Conservation (phyloP, 495 filamentous ascomycete genomes). For the Amniculicola lignicola region DNA sequence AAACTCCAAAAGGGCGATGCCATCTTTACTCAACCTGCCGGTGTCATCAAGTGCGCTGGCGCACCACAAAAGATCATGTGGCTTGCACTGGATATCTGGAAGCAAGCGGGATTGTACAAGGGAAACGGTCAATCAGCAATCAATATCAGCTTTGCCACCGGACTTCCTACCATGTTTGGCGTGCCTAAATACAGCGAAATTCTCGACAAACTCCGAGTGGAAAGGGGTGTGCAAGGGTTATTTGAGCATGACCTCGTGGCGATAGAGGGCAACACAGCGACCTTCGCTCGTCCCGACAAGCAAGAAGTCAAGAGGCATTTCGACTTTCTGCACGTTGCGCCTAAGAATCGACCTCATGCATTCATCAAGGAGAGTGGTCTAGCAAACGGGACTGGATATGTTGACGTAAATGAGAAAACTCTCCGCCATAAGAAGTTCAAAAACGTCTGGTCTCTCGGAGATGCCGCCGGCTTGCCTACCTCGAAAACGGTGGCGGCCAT, state of each 20-base stretch:
- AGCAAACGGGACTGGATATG: constrained; percentile 48
- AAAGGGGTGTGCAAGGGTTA: constrained; percentile 62
- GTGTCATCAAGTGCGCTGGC: constrained; percentile 66
- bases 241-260: constrained; percentile 66
- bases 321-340: constrained; percentile 59
- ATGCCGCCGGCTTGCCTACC: constrained; percentile 63
- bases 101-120: constrained; percentile 57
- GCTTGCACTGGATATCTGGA: constrained; percentile 67
- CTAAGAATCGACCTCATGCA: constrained; percentile 60
- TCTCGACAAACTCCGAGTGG: constrained; percentile 58
- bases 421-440: constrained; percentile 59
- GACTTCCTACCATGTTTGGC: constrained; percentile 62
- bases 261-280: constrained; percentile 56
- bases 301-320: constrained; percentile 47
- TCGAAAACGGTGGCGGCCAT: constrained; percentile 68
- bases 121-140: constrained; percentile 48
- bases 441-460: constrained; percentile 69
- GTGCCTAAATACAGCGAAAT: constrained; percentile 64
- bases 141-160: constrained; percentile 63
- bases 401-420: constrained; percentile 61
- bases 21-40: constrained; percentile 66
- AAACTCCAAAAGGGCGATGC: constrained; percentile 56
- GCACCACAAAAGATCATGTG: constrained; percentile 71
- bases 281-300: constrained; percentile 49
- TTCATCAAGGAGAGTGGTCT: constrained; percentile 58